Conservation (phyloP, 2,329 filamentous ascomycete species). For the Bimuria novae-zelandiae region DNA sequence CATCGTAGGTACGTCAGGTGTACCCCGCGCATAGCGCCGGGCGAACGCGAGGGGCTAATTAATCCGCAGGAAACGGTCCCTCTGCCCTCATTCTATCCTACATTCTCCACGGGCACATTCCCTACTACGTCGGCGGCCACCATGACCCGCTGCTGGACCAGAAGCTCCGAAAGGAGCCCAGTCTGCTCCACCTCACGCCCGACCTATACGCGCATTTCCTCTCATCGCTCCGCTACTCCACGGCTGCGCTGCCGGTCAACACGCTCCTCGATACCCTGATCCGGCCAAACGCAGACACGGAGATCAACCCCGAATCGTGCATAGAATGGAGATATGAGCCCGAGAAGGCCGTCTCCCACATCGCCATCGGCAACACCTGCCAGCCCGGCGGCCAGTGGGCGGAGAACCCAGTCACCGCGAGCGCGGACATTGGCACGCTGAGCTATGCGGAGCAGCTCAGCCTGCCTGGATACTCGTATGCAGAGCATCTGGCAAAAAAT, state of each 20-base stretch:
- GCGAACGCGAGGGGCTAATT: constrained; percentile 25
- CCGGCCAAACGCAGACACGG: constrained; percentile 62
- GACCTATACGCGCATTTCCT: constrained; percentile 63
- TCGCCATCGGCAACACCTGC: constrained; percentile 58
- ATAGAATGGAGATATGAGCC: constrained; percentile 60
- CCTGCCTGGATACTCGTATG: constrained; percentile 63
- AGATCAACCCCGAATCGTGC: constrained; percentile 57
- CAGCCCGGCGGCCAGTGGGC: constrained; percentile 64
- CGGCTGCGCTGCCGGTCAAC: constrained; percentile 64
- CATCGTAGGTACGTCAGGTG: constrained; percentile 39
- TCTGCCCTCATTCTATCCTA: constrained; percentile 66
- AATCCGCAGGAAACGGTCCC: constrained; percentile 61
- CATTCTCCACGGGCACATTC: constrained; percentile 65
- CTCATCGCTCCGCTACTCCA: constrained; percentile 64
- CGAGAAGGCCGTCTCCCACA: constrained; percentile 56
- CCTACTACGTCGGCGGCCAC: constrained; percentile 61
- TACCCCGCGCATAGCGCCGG: background rate
- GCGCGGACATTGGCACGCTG: constrained; percentile 62
- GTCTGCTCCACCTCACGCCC: constrained; percentile 55
- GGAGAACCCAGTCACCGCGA: constrained; percentile 57
- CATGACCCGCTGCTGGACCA: constrained; percentile 61
- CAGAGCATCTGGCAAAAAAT: constrained; percentile 54
- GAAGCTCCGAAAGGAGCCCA: constrained; percentile 55
- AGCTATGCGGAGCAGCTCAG: constrained; percentile 67
- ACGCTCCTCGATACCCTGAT: constrained; percentile 64